Evolutionary conservation across 2,329 filamentous ascomycete genomes (phyloP).

Genomic region (Arthrobotrys iridis): DNA sequence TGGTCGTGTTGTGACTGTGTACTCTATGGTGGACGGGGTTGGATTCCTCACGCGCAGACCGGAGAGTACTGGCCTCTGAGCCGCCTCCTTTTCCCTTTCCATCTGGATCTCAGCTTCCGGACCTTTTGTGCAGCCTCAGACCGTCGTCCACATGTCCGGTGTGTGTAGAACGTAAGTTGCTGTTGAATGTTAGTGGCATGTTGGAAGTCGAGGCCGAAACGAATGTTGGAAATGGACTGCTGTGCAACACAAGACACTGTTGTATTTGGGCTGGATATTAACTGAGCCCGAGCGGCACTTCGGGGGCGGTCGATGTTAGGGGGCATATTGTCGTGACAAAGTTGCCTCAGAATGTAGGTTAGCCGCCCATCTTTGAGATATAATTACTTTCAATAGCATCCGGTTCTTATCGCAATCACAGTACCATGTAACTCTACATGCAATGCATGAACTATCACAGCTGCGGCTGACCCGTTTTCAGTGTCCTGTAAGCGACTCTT

Average conservation of each 20-base stretch:
- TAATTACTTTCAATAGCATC: not conserved
- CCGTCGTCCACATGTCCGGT: slow-evolving; percentile 9
- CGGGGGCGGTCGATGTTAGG: not conserved
- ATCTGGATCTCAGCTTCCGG: slow-evolving; percentile 1
- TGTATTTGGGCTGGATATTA: slow-evolving; percentile 26
- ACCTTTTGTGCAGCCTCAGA: not conserved
- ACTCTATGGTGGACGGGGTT: slow-evolving; percentile 89
- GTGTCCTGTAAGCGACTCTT: not conserved
- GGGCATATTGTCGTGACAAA: no score
- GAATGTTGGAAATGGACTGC: slow-evolving; percentile 19
- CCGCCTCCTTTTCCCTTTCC: slow-evolving; percentile 33
- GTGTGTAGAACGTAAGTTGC: not conserved
- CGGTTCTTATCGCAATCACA: slow-evolving; percentile 1
- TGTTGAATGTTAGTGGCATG: slow-evolving; percentile 10
- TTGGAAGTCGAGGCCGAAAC: not conserved
- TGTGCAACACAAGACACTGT: slow-evolving; percentile 42
- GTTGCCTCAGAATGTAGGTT: not conserved
- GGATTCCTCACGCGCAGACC: slow-evolving; percentile 73
- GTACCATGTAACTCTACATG: not conserved
- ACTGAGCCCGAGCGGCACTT: not conserved
- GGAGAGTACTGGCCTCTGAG: slow-evolving; percentile 23
- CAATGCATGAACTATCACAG: slow-evolving; percentile 28
- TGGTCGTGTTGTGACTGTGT: slow-evolving; percentile 80
- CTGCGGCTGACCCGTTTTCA: slow-evolving; percentile 44
- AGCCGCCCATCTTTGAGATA: not conserved